Base-by-base conservation (phyloP, 306 rosid species). In the Acacia crassicarpa region DNA sequence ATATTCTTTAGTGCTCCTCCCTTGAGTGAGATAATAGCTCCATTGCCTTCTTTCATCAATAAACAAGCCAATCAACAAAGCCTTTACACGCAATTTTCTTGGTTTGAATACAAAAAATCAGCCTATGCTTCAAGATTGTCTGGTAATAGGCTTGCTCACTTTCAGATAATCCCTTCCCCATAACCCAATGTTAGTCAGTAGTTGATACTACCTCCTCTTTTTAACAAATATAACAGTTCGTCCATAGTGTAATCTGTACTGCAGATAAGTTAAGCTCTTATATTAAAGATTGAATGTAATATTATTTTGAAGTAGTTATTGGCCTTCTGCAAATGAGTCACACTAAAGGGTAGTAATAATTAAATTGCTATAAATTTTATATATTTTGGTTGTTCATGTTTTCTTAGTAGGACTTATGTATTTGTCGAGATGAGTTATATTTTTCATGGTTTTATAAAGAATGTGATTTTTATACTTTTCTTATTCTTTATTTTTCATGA, bases 1-100 rank as follows among this genome's bases (percentile, higher is more conserved):
- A 91, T 94, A 25, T 94, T 87, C 33, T 92, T 94, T 74, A 80
- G 92, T 40, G 97, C 95, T 49, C 97, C 97, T 56, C 92, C 97
- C 1, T 65, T 88, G 80, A 86, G 85, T 73, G 86, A 91, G 77
- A 94, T 83, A 80, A 92, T 94, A 79, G 92, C 94, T 3, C 97
- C 98, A 20, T 84, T 94, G 80, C 88, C 91, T 25, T 88, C 84
- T 38, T 85, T 94, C 7, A 86, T 89, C 86, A 58, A 53, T 6
- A 69, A 86, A 77, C 91, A 62, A 27, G 91, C 82, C 56, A 93
- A 92, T 13, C 87, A 88, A 13, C 88, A 88, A 70, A 90, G 89
- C 86, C 83, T 94, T 76, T 94, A 93, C 88, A 88, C 85, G 81
- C 93, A 93, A 83, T 93, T 93, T 43, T 90, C 98, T 19, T 93